These are phyloP conservation scores for Chalaropsis thielavioides DNA, from an alignment of 2,329 filamentous ascomycete species.

Conservation along the genomic window DNA sequence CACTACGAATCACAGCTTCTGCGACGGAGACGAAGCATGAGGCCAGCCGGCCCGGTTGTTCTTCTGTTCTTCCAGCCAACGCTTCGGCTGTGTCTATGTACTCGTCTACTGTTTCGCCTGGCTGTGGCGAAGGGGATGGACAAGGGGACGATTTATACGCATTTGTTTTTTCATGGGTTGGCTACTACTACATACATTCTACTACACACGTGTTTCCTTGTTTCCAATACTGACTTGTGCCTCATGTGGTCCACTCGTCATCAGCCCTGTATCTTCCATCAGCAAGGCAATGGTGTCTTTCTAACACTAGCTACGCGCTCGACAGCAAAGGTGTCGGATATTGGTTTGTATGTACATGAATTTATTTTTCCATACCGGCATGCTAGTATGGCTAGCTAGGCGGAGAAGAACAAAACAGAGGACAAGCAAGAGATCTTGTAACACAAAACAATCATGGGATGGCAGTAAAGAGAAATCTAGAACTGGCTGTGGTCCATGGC, in stretches of 20 bases:
- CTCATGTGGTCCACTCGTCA: too few relatives aligned
- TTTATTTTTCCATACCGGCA: too few relatives aligned
- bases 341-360: background rate
- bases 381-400: too few relatives aligned
- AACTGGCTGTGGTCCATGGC: background rate
- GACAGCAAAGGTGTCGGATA: too few relatives aligned
- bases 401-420: too few relatives aligned
- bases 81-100: background rate
- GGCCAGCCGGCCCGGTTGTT: background rate
- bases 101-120: background rate
- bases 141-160: background rate
- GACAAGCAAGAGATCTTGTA: background rate
- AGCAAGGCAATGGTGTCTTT: too few relatives aligned
- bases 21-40: too few relatives aligned
- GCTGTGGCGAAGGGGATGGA: background rate
- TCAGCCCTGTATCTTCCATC: too few relatives aligned
- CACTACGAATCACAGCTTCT: background rate
- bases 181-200: constrained; percentile 8
- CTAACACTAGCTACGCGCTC: too few relatives aligned
- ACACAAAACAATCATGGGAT: background rate
- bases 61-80: background rate
- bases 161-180: background rate
- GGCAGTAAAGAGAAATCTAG: background rate
- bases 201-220: background rate
- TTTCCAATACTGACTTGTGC: background rate